Evolutionary conservation across 2,329 filamentous ascomycete genomes (phyloP).

Genomic region (Diaporthe batatas): DNA sequence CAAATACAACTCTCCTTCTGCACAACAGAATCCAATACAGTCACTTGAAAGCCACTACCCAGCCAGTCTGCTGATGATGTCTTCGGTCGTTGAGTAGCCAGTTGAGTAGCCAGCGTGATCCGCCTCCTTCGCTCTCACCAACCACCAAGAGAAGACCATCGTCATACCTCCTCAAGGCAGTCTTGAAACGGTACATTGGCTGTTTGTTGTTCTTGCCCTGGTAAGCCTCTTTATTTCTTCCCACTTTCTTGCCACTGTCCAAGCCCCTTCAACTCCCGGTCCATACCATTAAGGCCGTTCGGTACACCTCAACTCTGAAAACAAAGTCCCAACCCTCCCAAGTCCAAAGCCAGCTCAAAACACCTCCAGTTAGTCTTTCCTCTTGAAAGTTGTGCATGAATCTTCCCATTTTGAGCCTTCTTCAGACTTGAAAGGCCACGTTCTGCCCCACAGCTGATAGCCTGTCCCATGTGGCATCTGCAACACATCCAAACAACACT

Average conservation of each 20-base stretch:
- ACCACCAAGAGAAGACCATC: not conserved
- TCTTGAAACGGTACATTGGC: not conserved
- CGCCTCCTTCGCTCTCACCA: not conserved
- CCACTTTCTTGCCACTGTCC: not conserved
- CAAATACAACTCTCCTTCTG: not conserved
- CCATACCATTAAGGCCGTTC: not conserved
- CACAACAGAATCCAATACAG: not conserved
- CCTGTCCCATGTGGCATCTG: not conserved
- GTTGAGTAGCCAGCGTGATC: not conserved
- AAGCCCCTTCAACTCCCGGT: not conserved
- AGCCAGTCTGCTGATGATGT: not conserved
- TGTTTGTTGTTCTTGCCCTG: not conserved
- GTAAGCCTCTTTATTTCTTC: constrained; percentile 1
- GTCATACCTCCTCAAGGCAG: not conserved
- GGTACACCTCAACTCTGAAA: not conserved
- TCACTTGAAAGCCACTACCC: not conserved
- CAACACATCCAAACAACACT: not conserved
- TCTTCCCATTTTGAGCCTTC: no score
- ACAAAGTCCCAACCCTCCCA: not conserved
- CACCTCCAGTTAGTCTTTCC: not conserved
- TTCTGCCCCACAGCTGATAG: not conserved
- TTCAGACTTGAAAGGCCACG: not conserved
- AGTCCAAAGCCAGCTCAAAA: not conserved
- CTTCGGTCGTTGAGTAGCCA: not conserved
- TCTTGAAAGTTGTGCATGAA: not conserved